phyloP scores from a whole-genome alignment of 1,284 basidiomycete species.

The Rhodofomes roseus region DNA sequence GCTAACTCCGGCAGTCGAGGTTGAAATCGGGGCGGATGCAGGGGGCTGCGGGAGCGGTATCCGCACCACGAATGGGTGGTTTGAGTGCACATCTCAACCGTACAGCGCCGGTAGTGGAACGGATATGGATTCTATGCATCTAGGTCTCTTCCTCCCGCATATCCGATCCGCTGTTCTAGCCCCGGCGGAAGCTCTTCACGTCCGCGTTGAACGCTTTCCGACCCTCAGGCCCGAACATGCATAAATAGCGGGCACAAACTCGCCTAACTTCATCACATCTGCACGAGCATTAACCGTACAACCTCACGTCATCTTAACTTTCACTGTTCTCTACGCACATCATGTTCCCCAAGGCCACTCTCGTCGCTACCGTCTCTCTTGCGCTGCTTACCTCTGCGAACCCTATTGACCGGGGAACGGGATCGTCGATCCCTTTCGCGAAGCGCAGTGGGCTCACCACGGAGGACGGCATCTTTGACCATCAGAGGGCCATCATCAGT shows the following conservation, averaged over 20 bases:
- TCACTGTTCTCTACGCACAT: not conserved
- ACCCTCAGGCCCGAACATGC: not conserved
- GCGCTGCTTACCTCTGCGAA: constrained; percentile 22
- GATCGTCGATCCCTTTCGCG: constrained; percentile 16
- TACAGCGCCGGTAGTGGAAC: too few species aligned
- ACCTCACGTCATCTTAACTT: not conserved
- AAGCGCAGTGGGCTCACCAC: constrained; percentile 21
- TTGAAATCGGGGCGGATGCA: too few species aligned
- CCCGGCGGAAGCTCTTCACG: not conserved
- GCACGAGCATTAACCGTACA: not conserved
- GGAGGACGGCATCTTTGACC: constrained; percentile 22
- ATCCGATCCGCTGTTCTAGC: too few species aligned
- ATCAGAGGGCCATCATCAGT: constrained; percentile 12
- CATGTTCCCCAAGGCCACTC: constrained; percentile 26
- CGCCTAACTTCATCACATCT: not conserved
- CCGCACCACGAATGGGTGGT: too few species aligned
- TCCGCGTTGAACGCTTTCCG: not conserved
- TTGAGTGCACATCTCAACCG: too few species aligned
- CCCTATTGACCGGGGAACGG: constrained; percentile 19
- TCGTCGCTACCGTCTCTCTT: constrained; percentile 21
- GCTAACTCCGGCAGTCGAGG: too few species aligned
- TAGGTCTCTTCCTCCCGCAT: too few species aligned
- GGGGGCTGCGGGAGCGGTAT: too few species aligned
- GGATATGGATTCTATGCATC: too few species aligned
- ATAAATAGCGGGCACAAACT: not conserved